Percentiles rank a stretch among this genome's conserved stretches.
phyloP scores from a whole-genome alignment of 441 rosid genomes.

The Brassica balearica region DNA sequence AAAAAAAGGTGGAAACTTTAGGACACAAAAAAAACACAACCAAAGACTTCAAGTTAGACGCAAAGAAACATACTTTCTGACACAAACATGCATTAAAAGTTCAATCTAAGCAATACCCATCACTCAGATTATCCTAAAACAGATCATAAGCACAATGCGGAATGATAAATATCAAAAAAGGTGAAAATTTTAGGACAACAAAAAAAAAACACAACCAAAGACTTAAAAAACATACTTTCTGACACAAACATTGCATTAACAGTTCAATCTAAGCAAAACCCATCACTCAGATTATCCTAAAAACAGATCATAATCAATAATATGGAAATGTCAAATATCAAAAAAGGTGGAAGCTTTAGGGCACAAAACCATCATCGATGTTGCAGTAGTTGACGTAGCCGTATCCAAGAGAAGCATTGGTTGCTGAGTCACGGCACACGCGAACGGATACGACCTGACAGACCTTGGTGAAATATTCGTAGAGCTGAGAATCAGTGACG shows the following conservation, averaged over 20 bases:
- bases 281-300: constrained; percentile 20
- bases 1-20: neutral
- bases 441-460: constrained; percentile 62
- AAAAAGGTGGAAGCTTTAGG: neutral
- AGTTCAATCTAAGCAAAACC: neutral
- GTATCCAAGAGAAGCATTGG: constrained; percentile 58
- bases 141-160: constrained; percentile 6
- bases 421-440: constrained; percentile 56
- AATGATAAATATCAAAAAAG: neutral
- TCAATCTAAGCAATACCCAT: constrained; percentile 12
- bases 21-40: constrained; percentile 43
- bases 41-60: no score
- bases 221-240: neutral
- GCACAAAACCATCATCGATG: constrained; percentile 49
- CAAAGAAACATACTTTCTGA: neutral
- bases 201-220: constrained; percentile 43
- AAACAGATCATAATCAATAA: neutral
- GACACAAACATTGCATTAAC: neutral
- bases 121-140: constrained; percentile 7
- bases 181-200: neutral
- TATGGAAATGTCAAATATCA: neutral
- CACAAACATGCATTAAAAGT: neutral
- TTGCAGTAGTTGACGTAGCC: constrained; percentile 63
- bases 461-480: constrained; percentile 51
- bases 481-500: constrained; percentile 66